Percentiles rank a stretch among this genome's conserved stretches.
phyloP scores from a whole-genome alignment of 257 asterid species.

The Solanum corneliomulleri region DNA sequence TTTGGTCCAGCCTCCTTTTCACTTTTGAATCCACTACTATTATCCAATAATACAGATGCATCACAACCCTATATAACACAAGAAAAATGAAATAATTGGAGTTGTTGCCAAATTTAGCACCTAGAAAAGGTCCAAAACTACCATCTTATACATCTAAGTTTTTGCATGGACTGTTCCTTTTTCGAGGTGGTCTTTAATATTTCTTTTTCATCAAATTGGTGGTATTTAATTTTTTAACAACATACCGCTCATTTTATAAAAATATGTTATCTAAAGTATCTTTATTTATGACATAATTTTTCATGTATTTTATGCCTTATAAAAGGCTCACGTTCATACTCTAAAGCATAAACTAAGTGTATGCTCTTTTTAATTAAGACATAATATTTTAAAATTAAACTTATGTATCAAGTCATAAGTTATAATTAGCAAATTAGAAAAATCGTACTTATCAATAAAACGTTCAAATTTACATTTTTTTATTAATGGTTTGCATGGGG shows the following conservation, averaged over 20 bases:
- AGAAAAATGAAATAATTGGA: background rate
- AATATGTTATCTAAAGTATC: background rate
- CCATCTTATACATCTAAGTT: background rate
- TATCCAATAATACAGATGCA: conserved; percentile 57
- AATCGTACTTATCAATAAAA: background rate
- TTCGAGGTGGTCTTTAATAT: background rate
- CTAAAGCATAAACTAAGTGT: background rate
- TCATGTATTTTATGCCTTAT: background rate
- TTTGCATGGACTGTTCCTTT: background rate
- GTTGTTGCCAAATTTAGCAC: background rate
- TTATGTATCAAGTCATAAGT: background rate
- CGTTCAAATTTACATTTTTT: too few species aligned
- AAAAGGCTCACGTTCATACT: background rate
- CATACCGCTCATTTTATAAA: background rate
- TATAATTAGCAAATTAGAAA: background rate
- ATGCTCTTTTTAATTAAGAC: too few species aligned
- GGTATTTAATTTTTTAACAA: background rate
- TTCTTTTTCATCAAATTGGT: background rate
- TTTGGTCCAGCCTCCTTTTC: conserved; percentile 68
- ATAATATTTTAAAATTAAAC: too few species aligned
- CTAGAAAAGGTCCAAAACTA: background rate
- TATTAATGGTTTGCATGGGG: too few species aligned
- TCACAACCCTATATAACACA: conserved; percentile 54
- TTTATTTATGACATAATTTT: background rate
- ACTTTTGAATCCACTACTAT: conserved; percentile 9